Conservation (phyloP, 2,329 filamentous ascomycete genomes). For the Capronia coronata region DNA sequence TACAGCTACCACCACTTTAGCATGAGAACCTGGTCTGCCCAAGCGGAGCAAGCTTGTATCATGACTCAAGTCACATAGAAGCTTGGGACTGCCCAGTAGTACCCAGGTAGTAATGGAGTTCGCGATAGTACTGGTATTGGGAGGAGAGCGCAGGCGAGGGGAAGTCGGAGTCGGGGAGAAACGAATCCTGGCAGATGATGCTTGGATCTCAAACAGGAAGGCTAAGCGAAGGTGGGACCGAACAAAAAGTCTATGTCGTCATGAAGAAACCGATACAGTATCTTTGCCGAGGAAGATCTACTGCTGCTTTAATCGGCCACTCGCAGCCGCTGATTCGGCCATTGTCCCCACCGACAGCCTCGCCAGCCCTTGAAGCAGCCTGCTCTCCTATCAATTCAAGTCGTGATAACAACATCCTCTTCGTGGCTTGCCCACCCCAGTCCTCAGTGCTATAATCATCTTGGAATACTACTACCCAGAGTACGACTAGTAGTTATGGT, state of each 20-base stretch:
- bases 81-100: too few species aligned
- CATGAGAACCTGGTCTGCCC: background rate
- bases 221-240: background rate
- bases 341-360: background rate
- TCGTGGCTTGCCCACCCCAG: background rate
- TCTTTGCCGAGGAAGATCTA: background rate
- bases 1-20: background rate
- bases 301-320: background rate
- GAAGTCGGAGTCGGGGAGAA: too few species aligned
- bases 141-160: too few species aligned
- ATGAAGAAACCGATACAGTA: background rate
- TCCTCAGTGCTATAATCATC: background rate
- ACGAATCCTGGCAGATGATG: background rate
- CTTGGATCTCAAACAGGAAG: background rate
- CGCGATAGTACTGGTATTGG: too few species aligned
- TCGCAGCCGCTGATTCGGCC: background rate
- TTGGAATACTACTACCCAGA: background rate
- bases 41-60: background rate
- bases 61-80: too few species aligned
- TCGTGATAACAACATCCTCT: background rate
- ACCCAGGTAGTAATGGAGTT: too few species aligned
- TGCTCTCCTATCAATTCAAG: background rate
- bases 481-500: too few species aligned
- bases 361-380: background rate
- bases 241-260: background rate